Evolutionary conservation across 2,329 filamentous ascomycete species (phyloP), one percentile per base, ranked within the genome.

Genomic region (Chaetomiaceae sp.): DNA sequence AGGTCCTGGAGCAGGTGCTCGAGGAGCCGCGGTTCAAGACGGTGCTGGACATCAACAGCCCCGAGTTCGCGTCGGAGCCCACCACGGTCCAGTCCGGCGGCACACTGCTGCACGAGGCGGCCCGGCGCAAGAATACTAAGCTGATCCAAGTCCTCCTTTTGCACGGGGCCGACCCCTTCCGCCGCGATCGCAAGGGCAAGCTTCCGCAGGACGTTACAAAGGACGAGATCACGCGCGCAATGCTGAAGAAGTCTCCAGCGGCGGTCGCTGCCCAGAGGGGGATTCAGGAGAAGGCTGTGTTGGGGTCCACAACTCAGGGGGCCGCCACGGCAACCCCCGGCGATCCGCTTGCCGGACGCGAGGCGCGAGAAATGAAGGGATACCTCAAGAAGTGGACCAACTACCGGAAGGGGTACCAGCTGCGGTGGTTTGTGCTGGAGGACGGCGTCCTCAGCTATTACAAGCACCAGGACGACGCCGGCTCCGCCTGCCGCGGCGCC

Each of bases 361-460:
- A 99, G 66, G 88, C 89, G 17, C 82, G 91, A 44, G 92, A 97
- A 71, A 97, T 99, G 89, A 96, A 95, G 74, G 94, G 94, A 6
- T 99, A 97, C 69, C 77, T 99, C 53, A 97, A 96, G 74, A 99
- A 99, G 70, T 99, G 94, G 94, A 99, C 94, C 44, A 99, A 99
- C 69, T 99, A 99, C 69, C 91, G 92, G 20, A 91, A 89, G 67
- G 94, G 94, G 8, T 99, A 96, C 74, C 96, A 99, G 73, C 71
- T 99, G 59, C 81, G 94, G 56, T 99, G 92, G 91, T 99, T 99
- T 67, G 94, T 97, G 14, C 81, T 99, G 8, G 94, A 99, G 68
- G 94, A 99, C 67, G 94, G 94, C 12, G 92, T 99, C 12, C 72
- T 99, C 61, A 97, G 94, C 71, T 99, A 99, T 74, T 99, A 97